A percentile compares a stretch with the other conserved stretches of the same genome.
These are phyloP conservation scores for Galium porrigens DNA, from an alignment of 305 asterid genomes.

Conservation along the genomic window DNA sequence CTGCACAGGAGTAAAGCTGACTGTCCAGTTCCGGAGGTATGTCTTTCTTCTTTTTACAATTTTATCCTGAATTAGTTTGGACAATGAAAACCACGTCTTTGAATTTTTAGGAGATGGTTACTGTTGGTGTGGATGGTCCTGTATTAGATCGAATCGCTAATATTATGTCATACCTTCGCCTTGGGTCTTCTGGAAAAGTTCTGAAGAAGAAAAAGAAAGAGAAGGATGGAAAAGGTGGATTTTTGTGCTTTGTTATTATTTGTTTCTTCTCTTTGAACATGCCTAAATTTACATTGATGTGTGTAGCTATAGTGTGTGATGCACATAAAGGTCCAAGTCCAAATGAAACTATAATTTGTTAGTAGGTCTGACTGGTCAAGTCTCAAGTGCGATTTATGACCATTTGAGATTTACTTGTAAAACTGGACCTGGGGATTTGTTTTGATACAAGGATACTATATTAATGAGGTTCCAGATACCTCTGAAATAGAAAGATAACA, in stretches of 20 bases:
- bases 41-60: neutral
- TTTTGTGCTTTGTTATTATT: neutral
- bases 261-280: neutral
- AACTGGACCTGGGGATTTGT: neutral
- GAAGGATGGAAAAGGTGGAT: constrained; percentile 61
- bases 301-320: neutral
- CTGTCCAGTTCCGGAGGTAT: constrained; percentile 93
- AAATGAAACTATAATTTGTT: neutral
- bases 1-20: constrained; percentile 94
- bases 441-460: neutral
- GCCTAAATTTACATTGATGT: too few relatives aligned
- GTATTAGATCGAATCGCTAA: constrained; percentile 88
- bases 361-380: neutral
- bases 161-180: constrained; percentile 94
- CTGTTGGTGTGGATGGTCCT: constrained; percentile 86
- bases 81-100: constrained; percentile 5
- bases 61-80: constrained; percentile 6
- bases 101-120: constrained; percentile 73
- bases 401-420: neutral
- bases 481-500: constrained; percentile 5
- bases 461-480: neutral
- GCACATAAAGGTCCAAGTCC: neutral
- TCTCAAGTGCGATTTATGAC: neutral
- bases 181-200: constrained; percentile 96
- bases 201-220: constrained; percentile 94